A percentile compares a stretch with the other conserved stretches of the same genome.
Conservation (phyloP, 192 early-diverging fungal genomes). For the Backusella psychrophila region DNA sequence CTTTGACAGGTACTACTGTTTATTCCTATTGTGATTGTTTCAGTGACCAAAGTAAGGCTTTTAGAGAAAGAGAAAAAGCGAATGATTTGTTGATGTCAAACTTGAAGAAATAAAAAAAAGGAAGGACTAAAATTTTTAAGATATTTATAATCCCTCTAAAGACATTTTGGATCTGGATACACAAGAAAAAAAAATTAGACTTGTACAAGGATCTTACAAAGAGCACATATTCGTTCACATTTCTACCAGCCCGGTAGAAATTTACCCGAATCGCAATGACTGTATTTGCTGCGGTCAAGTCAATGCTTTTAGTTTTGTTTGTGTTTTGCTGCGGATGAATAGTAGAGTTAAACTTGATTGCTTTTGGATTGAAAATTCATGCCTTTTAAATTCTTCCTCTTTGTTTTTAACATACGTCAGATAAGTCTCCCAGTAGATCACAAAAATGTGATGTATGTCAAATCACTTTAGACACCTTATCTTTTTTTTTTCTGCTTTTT, state of each 20-base stretch:
- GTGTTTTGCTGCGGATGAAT: background rate
- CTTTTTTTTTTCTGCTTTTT: background rate
- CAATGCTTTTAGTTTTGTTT: background rate
- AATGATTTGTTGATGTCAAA: background rate
- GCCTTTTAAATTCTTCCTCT: background rate
- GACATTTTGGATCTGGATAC: background rate
- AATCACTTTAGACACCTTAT: background rate
- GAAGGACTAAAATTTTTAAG: background rate
- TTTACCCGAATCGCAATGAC: background rate
- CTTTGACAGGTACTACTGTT: background rate
- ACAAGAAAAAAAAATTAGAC: conserved; percentile 2
- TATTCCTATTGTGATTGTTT: background rate
- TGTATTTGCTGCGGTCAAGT: background rate
- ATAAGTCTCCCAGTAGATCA: background rate
- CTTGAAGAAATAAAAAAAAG: background rate
- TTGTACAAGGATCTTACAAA: background rate
- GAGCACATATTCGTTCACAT: background rate
- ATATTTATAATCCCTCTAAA: background rate
- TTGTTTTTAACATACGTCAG: background rate
- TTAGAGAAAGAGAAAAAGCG: background rate
- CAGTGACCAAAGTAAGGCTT: background rate
- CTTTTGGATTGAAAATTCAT: background rate
- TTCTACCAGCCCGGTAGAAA: background rate
- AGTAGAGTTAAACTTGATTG: background rate
- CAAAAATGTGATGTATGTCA: background rate